Conservation (phyloP, 345 rosid species). For the Reutealis trisperma region DNA sequence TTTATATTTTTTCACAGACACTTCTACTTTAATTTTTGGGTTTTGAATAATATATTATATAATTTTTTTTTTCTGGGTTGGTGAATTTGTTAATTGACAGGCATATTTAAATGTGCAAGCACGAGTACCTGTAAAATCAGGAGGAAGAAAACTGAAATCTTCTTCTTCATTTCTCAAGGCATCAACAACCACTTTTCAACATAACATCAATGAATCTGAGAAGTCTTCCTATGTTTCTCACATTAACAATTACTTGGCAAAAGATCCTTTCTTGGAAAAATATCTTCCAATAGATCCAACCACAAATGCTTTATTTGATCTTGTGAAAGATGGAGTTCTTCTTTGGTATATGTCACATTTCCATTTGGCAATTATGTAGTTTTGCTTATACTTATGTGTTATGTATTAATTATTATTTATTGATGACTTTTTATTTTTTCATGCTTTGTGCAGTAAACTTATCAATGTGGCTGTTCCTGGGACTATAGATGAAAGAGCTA, state of each 20-base stretch:
- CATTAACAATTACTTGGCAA: conserved; percentile 73
- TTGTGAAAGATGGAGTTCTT: conserved; percentile 88
- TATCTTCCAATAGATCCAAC: conserved; percentile 81
- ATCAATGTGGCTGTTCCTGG: conserved; percentile 97
- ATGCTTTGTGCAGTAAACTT: conserved; percentile 72
- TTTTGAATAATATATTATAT: neutral
- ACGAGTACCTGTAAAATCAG: conserved; percentile 58
- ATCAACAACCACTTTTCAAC: conserved; percentile 86
- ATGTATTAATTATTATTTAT: conserved; percentile 25
- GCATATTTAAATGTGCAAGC: conserved; percentile 72
- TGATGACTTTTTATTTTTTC: conserved; percentile 5
- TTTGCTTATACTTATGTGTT: conserved; percentile 3
- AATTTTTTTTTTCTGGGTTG: neutral
- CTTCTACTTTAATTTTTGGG: neutral
- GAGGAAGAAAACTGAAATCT: conserved; percentile 46
- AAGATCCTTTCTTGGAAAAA: conserved; percentile 77
- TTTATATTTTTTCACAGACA: neutral
- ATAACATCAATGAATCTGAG: conserved; percentile 82
- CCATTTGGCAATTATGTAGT: neutral
- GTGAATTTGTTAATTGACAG: conserved; percentile 37
- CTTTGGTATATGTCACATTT: conserved; percentile 58
- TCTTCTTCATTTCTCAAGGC: conserved; percentile 79
- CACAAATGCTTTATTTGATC: conserved; percentile 83
- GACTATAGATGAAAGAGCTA: conserved; percentile 97
- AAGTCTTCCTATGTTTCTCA: conserved; percentile 92